phyloP scores from a whole-genome alignment of 208 protist species.

The Naegleria lovaniensis region DNA sequence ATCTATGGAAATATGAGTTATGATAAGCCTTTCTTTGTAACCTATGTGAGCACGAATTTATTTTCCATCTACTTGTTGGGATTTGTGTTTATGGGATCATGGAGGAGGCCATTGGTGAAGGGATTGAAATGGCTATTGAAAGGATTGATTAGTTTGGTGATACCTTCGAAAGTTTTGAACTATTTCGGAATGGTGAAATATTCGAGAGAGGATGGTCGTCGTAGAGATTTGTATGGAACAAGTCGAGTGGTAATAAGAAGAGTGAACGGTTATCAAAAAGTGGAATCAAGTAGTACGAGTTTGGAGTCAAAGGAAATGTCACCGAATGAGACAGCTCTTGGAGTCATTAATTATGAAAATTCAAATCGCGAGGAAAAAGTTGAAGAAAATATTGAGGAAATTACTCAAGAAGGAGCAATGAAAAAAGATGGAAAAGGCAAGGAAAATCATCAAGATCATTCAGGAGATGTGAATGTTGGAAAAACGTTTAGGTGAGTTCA shows the following conservation, averaged over 20 bases:
- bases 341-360: too few relatives aligned
- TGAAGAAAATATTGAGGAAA: background rate
- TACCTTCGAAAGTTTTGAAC: background rate
- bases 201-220: too few relatives aligned
- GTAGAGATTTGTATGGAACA: too few relatives aligned
- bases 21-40: conserved; percentile 17
- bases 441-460: background rate
- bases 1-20: background rate
- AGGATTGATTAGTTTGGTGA: background rate
- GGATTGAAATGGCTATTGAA: background rate
- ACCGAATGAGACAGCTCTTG: too few relatives aligned
- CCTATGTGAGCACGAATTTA: background rate
- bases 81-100: background rate
- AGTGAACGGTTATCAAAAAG: too few relatives aligned
- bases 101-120: background rate
- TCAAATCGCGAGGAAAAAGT: background rate
- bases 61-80: conserved; percentile 16
- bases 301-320: too few relatives aligned
- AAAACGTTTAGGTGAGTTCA: background rate
- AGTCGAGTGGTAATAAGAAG: too few relatives aligned
- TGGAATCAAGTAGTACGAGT: too few relatives aligned
- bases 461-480: background rate
- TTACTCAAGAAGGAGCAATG: background rate
- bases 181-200: too few relatives aligned
- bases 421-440: background rate